Evolutionary conservation across 2,329 filamentous ascomycete species (phyloP).

Genomic region (Fusarium falciforme): DNA sequence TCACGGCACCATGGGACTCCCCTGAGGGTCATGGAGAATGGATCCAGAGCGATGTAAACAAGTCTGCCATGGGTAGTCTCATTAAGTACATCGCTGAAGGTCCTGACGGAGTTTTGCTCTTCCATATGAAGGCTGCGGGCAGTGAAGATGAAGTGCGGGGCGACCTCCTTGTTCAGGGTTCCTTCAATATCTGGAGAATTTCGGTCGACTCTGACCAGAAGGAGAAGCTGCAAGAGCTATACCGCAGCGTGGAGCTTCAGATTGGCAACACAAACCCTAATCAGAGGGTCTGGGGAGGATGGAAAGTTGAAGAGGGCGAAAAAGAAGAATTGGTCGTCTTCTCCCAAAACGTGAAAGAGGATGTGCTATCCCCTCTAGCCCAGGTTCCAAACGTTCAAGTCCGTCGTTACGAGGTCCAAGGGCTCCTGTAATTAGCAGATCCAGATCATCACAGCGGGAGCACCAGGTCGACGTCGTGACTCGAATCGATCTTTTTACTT

Average conservation of each 20-base stretch:
- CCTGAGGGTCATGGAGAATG: slow-evolving; percentile 55
- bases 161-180: slow-evolving; percentile 38
- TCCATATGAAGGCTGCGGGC: slow-evolving; percentile 54
- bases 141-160: slow-evolving; percentile 36
- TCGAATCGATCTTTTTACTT: slow-evolving; percentile 51
- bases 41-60: slow-evolving; percentile 57
- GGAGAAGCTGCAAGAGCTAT: slow-evolving; percentile 49
- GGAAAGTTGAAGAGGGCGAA: slow-evolving; percentile 54
- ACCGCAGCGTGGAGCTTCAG: slow-evolving; percentile 47
- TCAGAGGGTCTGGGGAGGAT: slow-evolving; percentile 52
- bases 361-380: slow-evolving; percentile 44
- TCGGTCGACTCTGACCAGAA: slow-evolving; percentile 47
- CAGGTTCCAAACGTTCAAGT: slow-evolving; percentile 30
- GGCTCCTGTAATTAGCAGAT: slow-evolving; percentile 39
- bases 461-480: slow-evolving; percentile 35
- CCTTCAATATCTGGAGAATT: slow-evolving; percentile 52
- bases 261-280: slow-evolving; percentile 46
- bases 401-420: slow-evolving; percentile 40
- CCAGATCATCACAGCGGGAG: not conserved
- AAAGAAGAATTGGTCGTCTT: slow-evolving; percentile 56
- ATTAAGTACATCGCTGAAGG: slow-evolving; percentile 49
- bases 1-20: slow-evolving; percentile 59
- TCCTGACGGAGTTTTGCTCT: slow-evolving; percentile 49
- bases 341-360: slow-evolving; percentile 51
- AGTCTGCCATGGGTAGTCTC: slow-evolving; percentile 49